Conservation (phyloP, 2,329 filamentous ascomycete genomes). For the Xylaria sp. region DNA sequence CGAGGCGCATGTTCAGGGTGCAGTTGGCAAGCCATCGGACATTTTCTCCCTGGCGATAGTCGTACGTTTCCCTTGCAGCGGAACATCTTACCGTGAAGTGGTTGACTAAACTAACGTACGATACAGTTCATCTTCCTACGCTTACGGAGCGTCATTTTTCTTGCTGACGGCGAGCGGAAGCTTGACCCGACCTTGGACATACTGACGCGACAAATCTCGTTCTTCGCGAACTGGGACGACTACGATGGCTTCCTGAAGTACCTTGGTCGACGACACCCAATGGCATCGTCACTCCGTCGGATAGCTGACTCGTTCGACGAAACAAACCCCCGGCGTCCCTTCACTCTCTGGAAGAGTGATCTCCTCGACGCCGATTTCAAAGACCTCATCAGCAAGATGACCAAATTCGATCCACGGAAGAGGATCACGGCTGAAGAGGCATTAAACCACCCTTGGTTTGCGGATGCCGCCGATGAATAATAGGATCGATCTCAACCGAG, state of each 20-base stretch:
- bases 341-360: constrained; percentile 54
- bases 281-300: constrained; percentile 52
- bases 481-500: constrained; percentile 2
- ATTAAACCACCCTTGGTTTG: constrained; percentile 51
- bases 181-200: constrained; percentile 55
- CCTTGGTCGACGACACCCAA: constrained; percentile 55
- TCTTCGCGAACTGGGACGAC: constrained; percentile 57
- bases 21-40: constrained; percentile 54
- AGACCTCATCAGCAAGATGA: constrained; percentile 54
- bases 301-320: constrained; percentile 54
- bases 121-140: constrained; percentile 58
- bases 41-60: constrained; percentile 59
- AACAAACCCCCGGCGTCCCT: constrained; percentile 57
- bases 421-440: constrained; percentile 55
- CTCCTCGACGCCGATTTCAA: constrained; percentile 54
- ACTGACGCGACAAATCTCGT: constrained; percentile 59
- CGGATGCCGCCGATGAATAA: constrained; percentile 36
- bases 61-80: constrained; percentile 46
- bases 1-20: constrained; percentile 56
- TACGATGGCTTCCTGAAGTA: constrained; percentile 56
- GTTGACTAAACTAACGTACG: constrained; percentile 33
- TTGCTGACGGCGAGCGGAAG: constrained; percentile 50
- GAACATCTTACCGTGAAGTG: not conserved
- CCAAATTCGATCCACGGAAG: constrained; percentile 54
- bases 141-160: constrained; percentile 55